Evolutionary conservation across 169 alveolate species (phyloP), one percentile per base, ranked within the genome.

Genomic region (Perkinsus marinus): DNA sequence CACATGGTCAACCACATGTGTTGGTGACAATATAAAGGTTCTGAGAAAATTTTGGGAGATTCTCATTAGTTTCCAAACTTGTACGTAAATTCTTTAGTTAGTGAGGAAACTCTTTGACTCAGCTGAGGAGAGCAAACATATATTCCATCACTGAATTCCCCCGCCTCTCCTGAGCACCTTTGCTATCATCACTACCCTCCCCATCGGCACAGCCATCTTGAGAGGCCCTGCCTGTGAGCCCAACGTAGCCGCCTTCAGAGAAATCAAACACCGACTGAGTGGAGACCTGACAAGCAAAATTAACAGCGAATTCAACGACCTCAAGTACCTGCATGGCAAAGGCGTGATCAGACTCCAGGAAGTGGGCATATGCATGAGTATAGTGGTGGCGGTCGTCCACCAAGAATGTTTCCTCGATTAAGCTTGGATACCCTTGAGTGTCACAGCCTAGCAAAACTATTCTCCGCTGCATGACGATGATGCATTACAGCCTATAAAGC

Each of bases 401-500:
- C 79, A 0, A 13, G 30, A 41, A 41, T 41, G 9, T 30, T 0
- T 26, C 37, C 5, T 26, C 79, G 7, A 57, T 7, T 13, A 57
- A 26, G 22, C 79, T 16, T 30, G 79, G 22, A 57, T 57, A 57
- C 30, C 79, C 79, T 13, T 57, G 36, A 13, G 0, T 57, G 22
- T 57, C 79, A 26, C 79, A 57, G 22, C 79, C 79, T 57, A 30
- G 34, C 36, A 16, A 19, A 43, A 10, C 68, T 9, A 10, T 43
- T 9, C 68, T 43, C 68, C 9, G 17, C 68, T 43, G n/a, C n/a
- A n/a, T n/a, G n/a, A n/a, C n/a, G n/a, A n/a, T n/a, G n/a, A n/a
- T n/a, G n/a, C n/a, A n/a, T n/a, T 57, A 68, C 94, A 92, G 68
- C 94, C 95, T 39, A 91, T 79, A 89, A 93, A 92, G 79, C 94